Percentiles rank a stretch among this genome's conserved stretches.
Evolutionary conservation across 2,329 filamentous ascomycete genomes (phyloP).

Genomic region (Septoria petroselini): DNA sequence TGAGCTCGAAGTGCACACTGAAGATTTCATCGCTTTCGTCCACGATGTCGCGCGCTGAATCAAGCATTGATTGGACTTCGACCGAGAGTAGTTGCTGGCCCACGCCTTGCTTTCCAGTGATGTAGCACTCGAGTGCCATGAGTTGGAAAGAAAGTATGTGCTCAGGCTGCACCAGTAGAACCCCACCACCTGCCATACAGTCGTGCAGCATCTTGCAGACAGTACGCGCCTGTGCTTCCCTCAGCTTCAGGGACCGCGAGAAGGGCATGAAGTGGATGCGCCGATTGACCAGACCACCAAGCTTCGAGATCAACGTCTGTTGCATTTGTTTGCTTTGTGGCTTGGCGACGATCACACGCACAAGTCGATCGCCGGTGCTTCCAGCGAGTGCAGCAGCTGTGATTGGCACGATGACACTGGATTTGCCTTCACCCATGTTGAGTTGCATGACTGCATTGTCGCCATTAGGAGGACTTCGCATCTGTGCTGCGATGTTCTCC

Average conservation of each 20-base stretch:
- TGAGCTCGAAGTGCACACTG: conserved; percentile 43
- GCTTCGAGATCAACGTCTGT: conserved; percentile 53
- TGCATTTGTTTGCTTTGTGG: conserved; percentile 57
- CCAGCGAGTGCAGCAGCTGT: conserved; percentile 48
- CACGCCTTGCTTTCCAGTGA: conserved; percentile 47
- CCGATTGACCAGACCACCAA: conserved; percentile 56
- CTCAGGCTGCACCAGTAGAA: conserved; percentile 62
- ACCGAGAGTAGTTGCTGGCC: conserved; percentile 38
- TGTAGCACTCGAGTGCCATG: conserved; percentile 57
- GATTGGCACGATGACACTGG: conserved; percentile 66
- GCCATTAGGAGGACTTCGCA: conserved; percentile 52
- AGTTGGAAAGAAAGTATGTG: conserved; percentile 64
- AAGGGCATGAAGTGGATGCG: conserved; percentile 58
- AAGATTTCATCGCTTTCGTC: conserved; percentile 58
- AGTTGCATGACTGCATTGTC: conserved; percentile 60
- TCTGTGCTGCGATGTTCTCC: conserved; percentile 60
- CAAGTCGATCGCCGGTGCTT: conserved; percentile 43
- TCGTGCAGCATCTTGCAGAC: conserved; percentile 44
- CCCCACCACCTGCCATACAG: conserved; percentile 45
- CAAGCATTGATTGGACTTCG: background rate
- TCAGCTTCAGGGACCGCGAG: conserved; percentile 50
- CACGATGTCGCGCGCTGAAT: conserved; percentile 56
- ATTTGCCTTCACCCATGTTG: conserved; percentile 71
- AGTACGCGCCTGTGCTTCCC: conserved; percentile 29
- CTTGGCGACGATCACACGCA: conserved; percentile 56